These are phyloP conservation scores for Erysimum cheiranthoides DNA, from an alignment of 345 rosid species.

Conservation along the genomic window DNA sequence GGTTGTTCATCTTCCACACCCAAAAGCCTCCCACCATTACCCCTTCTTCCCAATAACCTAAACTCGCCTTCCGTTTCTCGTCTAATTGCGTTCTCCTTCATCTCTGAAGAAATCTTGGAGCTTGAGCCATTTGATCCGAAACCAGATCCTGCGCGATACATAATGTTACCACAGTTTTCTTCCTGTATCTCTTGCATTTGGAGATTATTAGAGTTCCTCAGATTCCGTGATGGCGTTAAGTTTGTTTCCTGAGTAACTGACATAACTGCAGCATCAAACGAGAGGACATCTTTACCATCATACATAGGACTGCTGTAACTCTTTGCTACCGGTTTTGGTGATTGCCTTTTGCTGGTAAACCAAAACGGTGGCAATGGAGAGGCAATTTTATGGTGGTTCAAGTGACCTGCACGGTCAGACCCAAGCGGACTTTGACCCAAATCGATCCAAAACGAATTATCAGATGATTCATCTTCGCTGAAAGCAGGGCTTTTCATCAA, in stretches of 20 bases:
- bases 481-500: slow-evolving; percentile 87
- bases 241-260: slow-evolving; percentile 77
- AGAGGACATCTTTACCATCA: slow-evolving; percentile 72
- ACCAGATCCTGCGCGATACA: slow-evolving; percentile 48
- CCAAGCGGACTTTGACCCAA: slow-evolving; percentile 93
- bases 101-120: slow-evolving; percentile 56
- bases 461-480: slow-evolving; percentile 93
- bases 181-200: slow-evolving; percentile 71
- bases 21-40: slow-evolving; percentile 66
- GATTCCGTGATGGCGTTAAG: slow-evolving; percentile 46
- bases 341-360: slow-evolving; percentile 64
- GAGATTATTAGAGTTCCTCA: slow-evolving; percentile 13
- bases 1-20: slow-evolving; percentile 83
- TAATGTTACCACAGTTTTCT: slow-evolving; percentile 49
- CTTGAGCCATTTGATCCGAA: slow-evolving; percentile 57
- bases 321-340: slow-evolving; percentile 64
- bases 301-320: slow-evolving; percentile 73
- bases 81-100: slow-evolving; percentile 89
- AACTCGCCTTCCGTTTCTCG: slow-evolving; percentile 97
- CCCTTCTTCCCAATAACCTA: slow-evolving; percentile 84
- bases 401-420: slow-evolving; percentile 61
- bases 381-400: slow-evolving; percentile 58
- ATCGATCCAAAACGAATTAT: slow-evolving; percentile 89
- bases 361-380: slow-evolving; percentile 83
- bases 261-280: slow-evolving; percentile 89